phyloP scores from a whole-genome alignment of 1,139 yeast genomes.

The Kodamaea sp. region DNA sequence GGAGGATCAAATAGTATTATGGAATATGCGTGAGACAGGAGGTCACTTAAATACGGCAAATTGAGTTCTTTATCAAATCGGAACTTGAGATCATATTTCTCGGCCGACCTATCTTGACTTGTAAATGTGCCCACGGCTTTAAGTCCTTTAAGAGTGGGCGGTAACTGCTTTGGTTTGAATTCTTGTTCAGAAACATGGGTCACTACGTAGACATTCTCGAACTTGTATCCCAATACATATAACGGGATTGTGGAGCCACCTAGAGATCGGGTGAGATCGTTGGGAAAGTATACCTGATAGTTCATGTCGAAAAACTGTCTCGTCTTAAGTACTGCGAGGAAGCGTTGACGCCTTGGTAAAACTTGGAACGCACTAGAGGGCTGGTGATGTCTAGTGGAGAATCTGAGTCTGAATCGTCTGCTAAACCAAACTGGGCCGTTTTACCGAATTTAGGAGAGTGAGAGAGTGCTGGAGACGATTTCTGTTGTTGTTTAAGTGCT shows the following conservation, averaged over 20 bases:
- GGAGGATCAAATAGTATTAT: conserved; percentile 75
- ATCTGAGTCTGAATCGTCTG: conserved; percentile 7
- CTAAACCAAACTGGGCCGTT: not conserved
- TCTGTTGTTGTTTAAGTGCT: conserved; percentile 4
- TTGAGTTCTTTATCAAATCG: conserved; percentile 2
- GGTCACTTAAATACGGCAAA: conserved; percentile 6
- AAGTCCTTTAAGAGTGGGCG: conserved; percentile 17
- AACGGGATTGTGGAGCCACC: conserved; percentile 4
- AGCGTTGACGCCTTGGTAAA: conserved; percentile 40
- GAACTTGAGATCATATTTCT: not conserved
- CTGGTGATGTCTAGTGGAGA: conserved; percentile 3
- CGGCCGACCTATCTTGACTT: no score
- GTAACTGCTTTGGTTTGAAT: conserved; percentile 7
- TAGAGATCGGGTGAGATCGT: conserved; percentile 24
- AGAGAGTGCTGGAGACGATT: no score
- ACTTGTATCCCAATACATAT: conserved; percentile 30
- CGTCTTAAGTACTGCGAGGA: conserved; percentile 46
- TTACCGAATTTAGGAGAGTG: no score
- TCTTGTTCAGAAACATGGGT: conserved; percentile 18
- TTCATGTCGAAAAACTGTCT: conserved; percentile 40
- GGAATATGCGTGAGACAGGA: conserved; percentile 19
- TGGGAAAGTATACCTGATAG: conserved; percentile 39
- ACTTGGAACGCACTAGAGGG: conserved; percentile 10
- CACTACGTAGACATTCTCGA: conserved; percentile 26
- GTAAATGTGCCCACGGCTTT: conserved; percentile 23